Base-by-base conservation (phyloP, 108 stramenopile genomes). In the Heterococcus sp. region DNA sequence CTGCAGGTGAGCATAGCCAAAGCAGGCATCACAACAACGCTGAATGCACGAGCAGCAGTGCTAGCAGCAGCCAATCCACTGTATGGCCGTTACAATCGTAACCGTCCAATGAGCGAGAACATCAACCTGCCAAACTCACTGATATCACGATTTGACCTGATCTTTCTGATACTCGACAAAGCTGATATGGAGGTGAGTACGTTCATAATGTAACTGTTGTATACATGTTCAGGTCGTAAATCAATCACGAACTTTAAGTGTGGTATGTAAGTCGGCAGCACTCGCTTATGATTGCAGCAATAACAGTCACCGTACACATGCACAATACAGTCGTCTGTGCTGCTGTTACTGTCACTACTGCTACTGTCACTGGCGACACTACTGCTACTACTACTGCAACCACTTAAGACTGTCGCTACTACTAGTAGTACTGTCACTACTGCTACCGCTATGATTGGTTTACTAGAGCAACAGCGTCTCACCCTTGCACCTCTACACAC, bases 41-140 rank as follows among this genome's bases (percentile, higher is more conserved):
- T 99, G 14, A 97, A 99, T 88, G 98, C 98, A 2, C 93, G 98
- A 35, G 91, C 95, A 3, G 94, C 98, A 5, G 95, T 99, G 3
- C 89, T 99, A 8, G 98, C 98, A 0, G 98, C 98, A 8, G 98
- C 98, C 27, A 99, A 99, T 81, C 98, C 98, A 3, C 87, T 99
- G 1, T 97, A 97, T 81, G 94, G 95, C 14, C 87, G 89, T 1
- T 80, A 75, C 75, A 85, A 83, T 37, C 72, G 65, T 38, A 34
- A 72, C 36, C 38, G 75, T 29, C 35, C 82, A 8, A 83, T 84
- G 81, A 83, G 82, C 33, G 95, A 95, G 82, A 99, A 99, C 85
- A 90, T 99, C 79, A 96, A 96, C 86, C 88, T 99, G 5, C 97
- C 98, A 37, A 95, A 96, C 85, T 95, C 95, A 11, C 87, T 99